phyloP scores from a whole-genome alignment of 805 yeast genomes.

The Hanseniaspora nectarophila region DNA sequence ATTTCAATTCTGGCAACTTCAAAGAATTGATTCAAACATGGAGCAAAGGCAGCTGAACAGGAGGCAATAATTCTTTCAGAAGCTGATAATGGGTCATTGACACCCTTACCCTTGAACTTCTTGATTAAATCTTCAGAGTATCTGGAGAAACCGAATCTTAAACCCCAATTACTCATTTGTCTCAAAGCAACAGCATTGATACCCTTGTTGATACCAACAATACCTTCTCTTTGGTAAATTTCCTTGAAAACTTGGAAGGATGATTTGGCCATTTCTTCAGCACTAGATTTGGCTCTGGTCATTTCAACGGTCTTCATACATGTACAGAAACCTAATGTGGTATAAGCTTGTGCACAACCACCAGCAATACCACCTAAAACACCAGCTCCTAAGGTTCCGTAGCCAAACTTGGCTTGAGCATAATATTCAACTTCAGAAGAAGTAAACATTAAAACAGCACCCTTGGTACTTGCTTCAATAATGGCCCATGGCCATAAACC shows the following conservation, averaged over 20 bases:
- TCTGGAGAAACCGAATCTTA: conserved; percentile 86
- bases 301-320: conserved; percentile 99
- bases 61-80: conserved; percentile 74
- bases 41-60: conserved; percentile 89
- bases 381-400: conserved; percentile 67
- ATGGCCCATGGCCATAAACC: conserved; percentile 99
- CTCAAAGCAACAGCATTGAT: conserved; percentile 98
- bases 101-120: conserved; percentile 45
- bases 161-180: conserved; percentile 99
- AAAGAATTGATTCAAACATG: conserved; percentile 98
- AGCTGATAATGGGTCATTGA: conserved; percentile 52
- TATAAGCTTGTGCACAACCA: conserved; percentile 91
- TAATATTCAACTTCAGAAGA: conserved; percentile 84
- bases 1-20: conserved; percentile 96
- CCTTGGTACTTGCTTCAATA: conserved; percentile 98
- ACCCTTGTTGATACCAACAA: conserved; percentile 91
- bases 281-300: conserved; percentile 72
- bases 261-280: conserved; percentile 47
- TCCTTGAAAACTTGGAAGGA: conserved; percentile 79
- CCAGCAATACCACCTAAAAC: conserved; percentile 93
- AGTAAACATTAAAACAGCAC: conserved; percentile 87
- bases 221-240: conserved; percentile 75
- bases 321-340: conserved; percentile 96
- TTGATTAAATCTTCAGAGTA: conserved; percentile 80
- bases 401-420: conserved; percentile 46